Evolutionary conservation across 2,329 filamentous ascomycete species (phyloP), one percentile per base, ranked within the genome.

Genomic region (Alternaria metachromatica): DNA sequence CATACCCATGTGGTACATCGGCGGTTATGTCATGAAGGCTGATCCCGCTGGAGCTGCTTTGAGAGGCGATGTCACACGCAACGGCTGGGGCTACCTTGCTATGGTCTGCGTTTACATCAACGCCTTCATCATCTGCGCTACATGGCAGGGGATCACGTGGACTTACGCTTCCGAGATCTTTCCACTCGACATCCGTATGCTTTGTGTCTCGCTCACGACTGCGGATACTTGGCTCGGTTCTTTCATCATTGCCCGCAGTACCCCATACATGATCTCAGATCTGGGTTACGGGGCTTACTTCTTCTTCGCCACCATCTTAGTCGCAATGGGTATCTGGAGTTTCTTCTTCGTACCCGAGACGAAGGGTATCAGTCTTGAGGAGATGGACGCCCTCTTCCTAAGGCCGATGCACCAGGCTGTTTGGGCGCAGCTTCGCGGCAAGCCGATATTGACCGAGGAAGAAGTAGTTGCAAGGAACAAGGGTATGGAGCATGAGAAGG

Each of bases 41-140:
- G 83, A 86, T 53, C 85, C 85, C 0, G 81, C 83, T 9, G 78
- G 71, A 2, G 81, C 82, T 21, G 84, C 85, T 44, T 59, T 70
- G 3, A 67, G 69, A 3, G 85, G 84, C 8, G 75, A 78, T 12
- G 72, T 82, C 2, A 77, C 81, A 6, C 83, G 83, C 0, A 73
- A 80, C 7, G 83, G 82, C 4, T 85, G 84, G 60, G 86, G 85
- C 0, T 83, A 84, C 61, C 81, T 85, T 13, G 85, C 86, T 8
- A 87, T 85, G 30, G 85, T 85, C 3, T 85, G 84, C 71, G 83
- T 87, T 23, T 87, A 87, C 78, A 77, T 87, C 1, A 87, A 87
- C 65, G 85, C 82, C 2, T 80, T 86, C 48, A 86, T 87, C 66
- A 86, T 86, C 51, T 85, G 80, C 55, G 79, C 80, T 1, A 81